Base-by-base conservation (phyloP, 2,329 filamentous ascomycete species). In the Bipolaris victoriae region DNA sequence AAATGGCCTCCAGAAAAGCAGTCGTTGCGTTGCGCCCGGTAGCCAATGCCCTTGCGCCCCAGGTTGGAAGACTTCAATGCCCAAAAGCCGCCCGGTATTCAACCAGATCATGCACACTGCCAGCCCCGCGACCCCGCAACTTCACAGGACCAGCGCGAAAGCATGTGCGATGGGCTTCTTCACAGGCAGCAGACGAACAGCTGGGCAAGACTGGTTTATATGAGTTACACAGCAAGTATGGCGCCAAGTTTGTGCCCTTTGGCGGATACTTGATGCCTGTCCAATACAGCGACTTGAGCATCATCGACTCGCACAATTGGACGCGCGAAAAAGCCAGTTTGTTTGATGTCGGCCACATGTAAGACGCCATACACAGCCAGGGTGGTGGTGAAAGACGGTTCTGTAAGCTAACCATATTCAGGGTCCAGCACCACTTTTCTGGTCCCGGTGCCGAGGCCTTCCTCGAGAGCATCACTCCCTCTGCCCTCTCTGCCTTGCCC, bases 331-430 rank as follows among this genome's bases (percentile, higher is more conserved):
- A 93, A 77, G 90, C 91, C 56, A 97, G 92, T 63, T 81, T 99
- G 63, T 99, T 99, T 73, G 95, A 99, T 77, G 95, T 98, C 52
- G 90, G 90, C 75, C 95, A 98, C 80, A 98, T 98, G 94, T 92
- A 89, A 62, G 78, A 16, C 44, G 22, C 5, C 15, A 46, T n/a
- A 13, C 31, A 33, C 9, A 2, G 5, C 18, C 9, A n/a, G 16
- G 22, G 10, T 37, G 18, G 31, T 49, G 10, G 46, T 39, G 15
- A 20, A 29, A 3, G 13, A 26, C 7, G 15, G 20, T 15, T 29
- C 5, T 15, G 22, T 31, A 20, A 1, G 31, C 54, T 63, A 22
- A 61, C 41, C 54, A 56, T 7, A 24, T 57, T 3, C 64, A 86
- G 84, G 84, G 85, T 88, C 52, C 93, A 97, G 80, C 92, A 97